Base-by-base conservation (phyloP, 129 eudicot genomes). In the Solidago caesia region DNA sequence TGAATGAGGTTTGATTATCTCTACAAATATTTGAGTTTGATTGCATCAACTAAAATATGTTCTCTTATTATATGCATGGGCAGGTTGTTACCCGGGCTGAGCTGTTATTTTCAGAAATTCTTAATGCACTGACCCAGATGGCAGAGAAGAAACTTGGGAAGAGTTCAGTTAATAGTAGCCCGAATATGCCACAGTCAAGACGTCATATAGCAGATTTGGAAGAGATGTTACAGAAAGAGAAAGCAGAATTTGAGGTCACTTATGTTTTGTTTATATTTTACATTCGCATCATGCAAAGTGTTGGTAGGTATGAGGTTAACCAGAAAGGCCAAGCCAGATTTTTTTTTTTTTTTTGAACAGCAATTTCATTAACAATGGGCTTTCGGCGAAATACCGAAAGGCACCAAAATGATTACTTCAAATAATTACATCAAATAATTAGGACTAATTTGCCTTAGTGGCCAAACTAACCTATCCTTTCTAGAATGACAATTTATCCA, bases 61-160 rank as follows among this genome's bases (percentile, higher is more conserved):
- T 53, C 58, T 79, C 51, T 79, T 48, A 70, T 13, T 75, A 41
- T 68, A 26, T 67, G 68, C 77, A 61, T 56, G 67, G 76, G 74
- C 85, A 95, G 99, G 91, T 95, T 66, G 83, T 85, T 82, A 82
- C 68, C 26, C 87, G 85, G 73, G 99, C 97, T 14, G 97, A 91
- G 80, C 71, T 82, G 33, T 84, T 95, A 82, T 91, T 95, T 82
- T 82, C 97, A 45, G 96, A 95, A 71, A 88, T 91, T 70, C 87
- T 76, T 46, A 85, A 87, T 73, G 93, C 90, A 41, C 80, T 95
- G 58, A 75, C 79, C 39, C 89, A 85, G 79, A 76, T 94, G 74
- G 84, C 64, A 42, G 93, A 87, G 74, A 91, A 87, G 78, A 85
- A 63, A 64, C 62, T 64, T 67, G 91, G 93, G 68, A 66, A 70